phyloP scores from a whole-genome alignment of 768 basidiomycete species.

The Boletus rufocinnamomeus region DNA sequence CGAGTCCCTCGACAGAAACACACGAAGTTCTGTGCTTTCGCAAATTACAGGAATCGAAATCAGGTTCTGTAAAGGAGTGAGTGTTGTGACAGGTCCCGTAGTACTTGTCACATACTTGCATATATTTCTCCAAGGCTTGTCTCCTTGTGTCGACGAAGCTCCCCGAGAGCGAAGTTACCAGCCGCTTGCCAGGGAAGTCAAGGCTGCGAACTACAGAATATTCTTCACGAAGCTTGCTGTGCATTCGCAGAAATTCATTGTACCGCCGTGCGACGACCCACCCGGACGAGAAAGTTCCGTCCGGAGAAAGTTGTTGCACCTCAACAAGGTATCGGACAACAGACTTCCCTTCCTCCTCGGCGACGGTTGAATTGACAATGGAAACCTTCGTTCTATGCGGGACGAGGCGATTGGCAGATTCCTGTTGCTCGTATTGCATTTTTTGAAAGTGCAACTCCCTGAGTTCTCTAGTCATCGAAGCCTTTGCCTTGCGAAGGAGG shows the following conservation, averaged over 20 bases:
- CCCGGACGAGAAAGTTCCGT: constrained; percentile 77
- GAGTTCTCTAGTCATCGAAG: constrained; percentile 78
- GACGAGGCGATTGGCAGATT: constrained; percentile 83
- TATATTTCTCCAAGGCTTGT: constrained; percentile 80
- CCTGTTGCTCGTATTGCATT: constrained; percentile 91
- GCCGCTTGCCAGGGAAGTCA: constrained; percentile 92
- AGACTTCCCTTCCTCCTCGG: constrained; percentile 84
- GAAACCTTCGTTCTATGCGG: constrained; percentile 83
- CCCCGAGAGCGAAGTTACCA: constrained; percentile 85
- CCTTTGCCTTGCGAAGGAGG: constrained; percentile 79
- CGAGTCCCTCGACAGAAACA: constrained; percentile 86
- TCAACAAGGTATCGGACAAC: constrained; percentile 92
- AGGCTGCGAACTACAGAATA: constrained; percentile 64
- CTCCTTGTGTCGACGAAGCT: constrained; percentile 84
- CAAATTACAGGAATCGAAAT: constrained; percentile 75
- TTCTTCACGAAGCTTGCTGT: constrained; percentile 80
- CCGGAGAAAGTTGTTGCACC: constrained; percentile 81
- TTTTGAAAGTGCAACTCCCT: constrained; percentile 88
- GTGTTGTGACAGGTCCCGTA: neutral
- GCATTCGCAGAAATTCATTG: constrained; percentile 92
- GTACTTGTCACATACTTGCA: constrained; percentile 59
- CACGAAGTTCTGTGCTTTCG: constrained; percentile 77
- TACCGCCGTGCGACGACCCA: constrained; percentile 95
- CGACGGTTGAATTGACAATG: constrained; percentile 80
- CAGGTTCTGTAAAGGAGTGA: constrained; percentile 52